Evolutionary conservation across 2,329 filamentous ascomycete genomes (phyloP).

Genomic region (Penicillium sp.): DNA sequence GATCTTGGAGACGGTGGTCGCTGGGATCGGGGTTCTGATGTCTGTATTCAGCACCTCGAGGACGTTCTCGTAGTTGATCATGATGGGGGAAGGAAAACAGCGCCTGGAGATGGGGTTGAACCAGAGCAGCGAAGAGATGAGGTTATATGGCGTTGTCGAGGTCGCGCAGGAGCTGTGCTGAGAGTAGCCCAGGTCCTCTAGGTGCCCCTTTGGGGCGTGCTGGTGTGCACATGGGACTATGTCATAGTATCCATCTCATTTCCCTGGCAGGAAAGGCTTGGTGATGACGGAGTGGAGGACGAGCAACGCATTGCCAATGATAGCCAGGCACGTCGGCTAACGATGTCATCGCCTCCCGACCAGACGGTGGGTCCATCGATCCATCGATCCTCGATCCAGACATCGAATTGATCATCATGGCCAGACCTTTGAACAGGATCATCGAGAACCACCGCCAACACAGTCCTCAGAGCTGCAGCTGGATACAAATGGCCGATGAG

Average conservation of each 20-base stretch:
- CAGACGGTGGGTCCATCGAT: neutral
- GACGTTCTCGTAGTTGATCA: constrained; percentile 22
- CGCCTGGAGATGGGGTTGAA: too few species aligned
- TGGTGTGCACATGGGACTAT: constrained; percentile 3
- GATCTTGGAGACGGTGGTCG: constrained; percentile 20
- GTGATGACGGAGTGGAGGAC: neutral
- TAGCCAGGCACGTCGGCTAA: constrained; percentile 7
- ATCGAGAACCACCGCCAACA: too few species aligned
- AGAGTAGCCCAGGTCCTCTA: neutral
- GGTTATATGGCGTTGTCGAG: neutral
- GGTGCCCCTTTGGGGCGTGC: neutral
- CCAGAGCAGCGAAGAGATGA: neutral
- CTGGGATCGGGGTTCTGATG: constrained; percentile 24
- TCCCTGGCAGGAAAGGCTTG: constrained; percentile 6
- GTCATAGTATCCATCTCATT: constrained; percentile 10
- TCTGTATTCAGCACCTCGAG: constrained; percentile 24
- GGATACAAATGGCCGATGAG: too few species aligned
- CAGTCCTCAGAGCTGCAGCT: too few species aligned
- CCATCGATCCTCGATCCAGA: too few species aligned
- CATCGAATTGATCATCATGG: too few species aligned
- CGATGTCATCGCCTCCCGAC: constrained; percentile 22
- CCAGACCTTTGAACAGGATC: too few species aligned
- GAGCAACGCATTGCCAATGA: constrained; percentile 5
- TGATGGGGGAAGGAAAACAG: constrained; percentile 1
- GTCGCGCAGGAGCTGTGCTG: neutral